These are phyloP conservation scores for Delitschia confertaspora DNA, from an alignment of 495 filamentous ascomycete species.

Conservation along the genomic window DNA sequence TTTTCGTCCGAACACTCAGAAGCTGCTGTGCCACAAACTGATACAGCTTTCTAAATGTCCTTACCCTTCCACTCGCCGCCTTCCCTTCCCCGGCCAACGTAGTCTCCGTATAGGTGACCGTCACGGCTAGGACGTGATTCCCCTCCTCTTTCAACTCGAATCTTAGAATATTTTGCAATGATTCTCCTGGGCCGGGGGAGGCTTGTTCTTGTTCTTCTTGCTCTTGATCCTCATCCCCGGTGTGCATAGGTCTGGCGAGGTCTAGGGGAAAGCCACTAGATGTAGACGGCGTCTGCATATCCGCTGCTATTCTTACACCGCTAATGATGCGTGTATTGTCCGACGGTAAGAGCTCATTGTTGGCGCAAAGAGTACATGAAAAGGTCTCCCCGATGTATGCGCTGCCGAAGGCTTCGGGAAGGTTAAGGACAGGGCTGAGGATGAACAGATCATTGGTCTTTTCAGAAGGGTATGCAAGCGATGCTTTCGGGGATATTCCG, in stretches of 20 bases:
- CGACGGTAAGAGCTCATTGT: conserved; percentile 59
- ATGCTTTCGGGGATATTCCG: conserved; percentile 44
- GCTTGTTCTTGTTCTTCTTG: conserved; percentile 32
- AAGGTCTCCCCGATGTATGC: conserved; percentile 96
- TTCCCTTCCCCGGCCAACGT: conserved; percentile 32
- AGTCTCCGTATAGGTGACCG: conserved; percentile 76
- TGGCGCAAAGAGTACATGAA: conserved; percentile 85
- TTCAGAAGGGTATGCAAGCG: conserved; percentile 46
- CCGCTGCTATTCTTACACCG: conserved; percentile 72
- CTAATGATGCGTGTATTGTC: conserved; percentile 43
- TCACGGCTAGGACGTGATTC: conserved; percentile 87
- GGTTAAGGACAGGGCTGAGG: conserved; percentile 62
- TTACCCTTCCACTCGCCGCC: conserved; percentile 47
- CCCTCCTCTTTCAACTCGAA: conserved; percentile 93
- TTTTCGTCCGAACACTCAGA: conserved; percentile 83
- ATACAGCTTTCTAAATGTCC: conserved; percentile 92
- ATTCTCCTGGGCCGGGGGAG: conserved; percentile 55
- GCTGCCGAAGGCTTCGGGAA: conserved; percentile 84
- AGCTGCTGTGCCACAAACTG: conserved; percentile 89
- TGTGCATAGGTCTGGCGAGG: conserved; percentile 35
- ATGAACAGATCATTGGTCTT: conserved; percentile 50
- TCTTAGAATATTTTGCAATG: conserved; percentile 71
- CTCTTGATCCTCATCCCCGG: no score
- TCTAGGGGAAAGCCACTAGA: conserved; percentile 45
- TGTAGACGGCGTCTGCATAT: conserved; percentile 84